These are phyloP conservation scores for Paramecium sonneborni DNA, from an alignment of 73 alveolate genomes.

Conservation along the genomic window DNA sequence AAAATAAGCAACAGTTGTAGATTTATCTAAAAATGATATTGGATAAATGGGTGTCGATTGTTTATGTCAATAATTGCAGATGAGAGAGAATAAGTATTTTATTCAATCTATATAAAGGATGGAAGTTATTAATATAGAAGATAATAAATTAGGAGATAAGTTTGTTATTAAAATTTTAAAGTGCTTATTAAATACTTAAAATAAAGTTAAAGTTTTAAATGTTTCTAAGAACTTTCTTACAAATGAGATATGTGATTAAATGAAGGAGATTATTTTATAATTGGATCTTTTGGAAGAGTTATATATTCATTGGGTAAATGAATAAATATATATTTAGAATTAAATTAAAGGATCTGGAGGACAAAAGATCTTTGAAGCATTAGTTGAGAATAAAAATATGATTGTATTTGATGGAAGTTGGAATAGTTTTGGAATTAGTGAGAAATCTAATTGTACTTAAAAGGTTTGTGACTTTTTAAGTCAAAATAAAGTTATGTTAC, in stretches of 20 bases:
- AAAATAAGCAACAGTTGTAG: background rate
- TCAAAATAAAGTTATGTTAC: slow-evolving; percentile 45
- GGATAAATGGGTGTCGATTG: slow-evolving; percentile 4
- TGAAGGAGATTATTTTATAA: slow-evolving; percentile 31
- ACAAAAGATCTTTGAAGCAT: slow-evolving; percentile 58
- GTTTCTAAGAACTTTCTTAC: slow-evolving; percentile 34
- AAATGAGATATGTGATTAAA: slow-evolving; percentile 35
- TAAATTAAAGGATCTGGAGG: slow-evolving; percentile 66
- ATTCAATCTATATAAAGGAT: background rate
- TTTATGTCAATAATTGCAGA: background rate
- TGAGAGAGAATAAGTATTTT: slow-evolving; percentile 43
- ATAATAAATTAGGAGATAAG: slow-evolving; percentile 57
- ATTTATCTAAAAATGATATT: slow-evolving; percentile 6
- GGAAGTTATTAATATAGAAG: slow-evolving; percentile 58
- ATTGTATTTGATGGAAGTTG: slow-evolving; percentile 66
- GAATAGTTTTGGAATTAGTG: slow-evolving; percentile 45
- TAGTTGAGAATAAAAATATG: slow-evolving; percentile 53
- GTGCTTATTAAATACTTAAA: background rate
- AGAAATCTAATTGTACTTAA: slow-evolving; percentile 32
- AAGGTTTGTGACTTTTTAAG: slow-evolving; percentile 57
- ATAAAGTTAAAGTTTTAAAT: slow-evolving; percentile 46
- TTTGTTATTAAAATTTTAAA: slow-evolving; percentile 32
- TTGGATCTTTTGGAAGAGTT: slow-evolving; percentile 37
- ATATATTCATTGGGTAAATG: slow-evolving; percentile 66
- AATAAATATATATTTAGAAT: background rate